Conservation (phyloP, 176 grass and related monocot genomes). For the Cenchrus americanus region DNA sequence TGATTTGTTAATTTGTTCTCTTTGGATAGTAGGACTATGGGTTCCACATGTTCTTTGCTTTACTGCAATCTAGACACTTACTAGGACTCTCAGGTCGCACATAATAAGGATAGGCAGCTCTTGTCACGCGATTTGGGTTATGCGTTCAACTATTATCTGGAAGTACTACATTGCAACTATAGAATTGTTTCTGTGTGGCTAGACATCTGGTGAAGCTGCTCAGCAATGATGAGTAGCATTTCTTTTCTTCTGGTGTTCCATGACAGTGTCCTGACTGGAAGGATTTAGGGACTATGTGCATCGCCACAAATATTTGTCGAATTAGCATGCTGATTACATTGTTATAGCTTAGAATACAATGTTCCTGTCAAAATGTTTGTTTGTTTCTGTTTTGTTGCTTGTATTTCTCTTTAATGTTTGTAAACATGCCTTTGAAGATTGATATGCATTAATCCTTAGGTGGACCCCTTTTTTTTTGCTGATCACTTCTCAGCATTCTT, state of each 20-base stretch:
- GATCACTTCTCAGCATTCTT: not conserved
- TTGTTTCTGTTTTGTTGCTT: conserved; percentile 15
- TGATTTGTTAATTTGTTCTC: not conserved
- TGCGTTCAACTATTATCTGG: not conserved
- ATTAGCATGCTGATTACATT: not conserved
- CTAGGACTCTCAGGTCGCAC: not conserved
- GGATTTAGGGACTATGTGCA: conserved; percentile 32
- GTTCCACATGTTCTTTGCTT: not conserved
- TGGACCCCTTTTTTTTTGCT: not conserved
- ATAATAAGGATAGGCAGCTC: not conserved
- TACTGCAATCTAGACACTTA: not conserved
- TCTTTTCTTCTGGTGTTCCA: not conserved
- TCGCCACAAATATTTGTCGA: conserved; percentile 4
- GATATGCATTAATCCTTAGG: not conserved
- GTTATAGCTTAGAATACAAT: not conserved
- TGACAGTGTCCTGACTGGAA: not conserved
- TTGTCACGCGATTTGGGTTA: not conserved
- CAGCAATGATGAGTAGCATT: not conserved
- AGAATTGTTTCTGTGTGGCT: not conserved
- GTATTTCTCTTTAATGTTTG: not conserved
- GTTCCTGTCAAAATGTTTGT: conserved; percentile 5
- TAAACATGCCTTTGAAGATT: not conserved
- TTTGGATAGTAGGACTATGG: not conserved
- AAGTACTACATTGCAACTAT: not conserved
- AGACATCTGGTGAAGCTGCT: not conserved